Percentiles rank a stretch among this genome's conserved stretches.
These are phyloP conservation scores for Rhodotorula kratochvilovae DNA, from an alignment of 768 basidiomycete species.

Conservation along the genomic window DNA sequence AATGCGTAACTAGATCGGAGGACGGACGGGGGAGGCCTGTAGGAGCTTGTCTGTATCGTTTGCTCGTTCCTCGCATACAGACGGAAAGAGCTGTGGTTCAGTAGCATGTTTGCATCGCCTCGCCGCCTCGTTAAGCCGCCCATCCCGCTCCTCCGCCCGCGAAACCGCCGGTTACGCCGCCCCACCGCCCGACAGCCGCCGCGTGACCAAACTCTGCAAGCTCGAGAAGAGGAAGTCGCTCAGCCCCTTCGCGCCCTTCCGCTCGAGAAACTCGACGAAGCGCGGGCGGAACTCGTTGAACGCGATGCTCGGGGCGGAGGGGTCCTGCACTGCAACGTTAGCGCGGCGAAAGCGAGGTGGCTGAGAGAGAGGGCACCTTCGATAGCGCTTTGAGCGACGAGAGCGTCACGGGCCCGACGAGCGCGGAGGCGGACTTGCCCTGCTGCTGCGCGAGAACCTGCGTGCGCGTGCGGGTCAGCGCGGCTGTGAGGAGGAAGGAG, in stretches of 20 bases:
- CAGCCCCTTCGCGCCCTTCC: slow-evolving; percentile 2
- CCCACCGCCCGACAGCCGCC: neutral
- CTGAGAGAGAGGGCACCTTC: neutral
- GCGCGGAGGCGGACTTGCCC: neutral
- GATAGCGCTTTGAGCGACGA: slow-evolving; percentile 8
- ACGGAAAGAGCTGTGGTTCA: neutral
- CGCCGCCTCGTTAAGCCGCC: no score
- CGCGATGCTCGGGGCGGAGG: neutral
- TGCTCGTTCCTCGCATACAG: neutral
- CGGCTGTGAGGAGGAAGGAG: no score
- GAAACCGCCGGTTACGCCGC: neutral
- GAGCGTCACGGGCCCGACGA: slow-evolving; percentile 5
- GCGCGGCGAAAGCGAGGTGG: neutral
- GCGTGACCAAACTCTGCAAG: slow-evolving; percentile 19
- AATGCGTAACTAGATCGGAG: no score
- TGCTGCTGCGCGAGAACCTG: neutral
- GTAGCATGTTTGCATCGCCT: no score
- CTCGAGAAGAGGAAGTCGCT: slow-evolving; percentile 20
- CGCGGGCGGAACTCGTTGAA: slow-evolving; percentile 26
- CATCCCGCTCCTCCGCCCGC: no score
- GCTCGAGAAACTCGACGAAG: slow-evolving; percentile 17
- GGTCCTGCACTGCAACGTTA: neutral
- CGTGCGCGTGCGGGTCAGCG: no score
- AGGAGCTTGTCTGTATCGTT: neutral
- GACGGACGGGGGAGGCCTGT: neutral